A percentile compares a stretch with the other conserved stretches of the same genome.
Evolutionary conservation across 2,329 filamentous ascomycete species (phyloP).

Genomic region (Domatiomyces catenatus): DNA sequence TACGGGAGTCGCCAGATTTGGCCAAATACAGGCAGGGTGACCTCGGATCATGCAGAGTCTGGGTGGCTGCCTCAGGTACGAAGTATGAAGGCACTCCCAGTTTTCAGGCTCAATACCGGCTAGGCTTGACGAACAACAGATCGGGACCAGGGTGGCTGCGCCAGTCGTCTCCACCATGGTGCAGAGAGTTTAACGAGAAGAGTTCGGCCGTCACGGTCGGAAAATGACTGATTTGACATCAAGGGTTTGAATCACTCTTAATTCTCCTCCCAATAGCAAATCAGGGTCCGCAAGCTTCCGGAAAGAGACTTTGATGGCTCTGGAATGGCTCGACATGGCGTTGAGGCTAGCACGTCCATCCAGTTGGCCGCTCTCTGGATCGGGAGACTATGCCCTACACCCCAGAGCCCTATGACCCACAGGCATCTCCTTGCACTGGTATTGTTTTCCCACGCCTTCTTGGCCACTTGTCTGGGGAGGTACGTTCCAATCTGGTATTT

Average conservation of each 20-base stretch:
- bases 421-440: background rate
- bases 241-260: background rate
- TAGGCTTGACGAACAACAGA: constrained; percentile 1
- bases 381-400: background rate
- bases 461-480: background rate
- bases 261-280: background rate
- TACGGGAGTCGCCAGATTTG: background rate
- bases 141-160: background rate
- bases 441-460: background rate
- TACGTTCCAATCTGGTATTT: background rate
- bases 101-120: constrained; percentile 1
- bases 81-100: background rate
- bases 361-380: constrained; percentile 4
- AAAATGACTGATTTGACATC: background rate
- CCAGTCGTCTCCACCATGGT: background rate
- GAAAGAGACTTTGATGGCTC: constrained; percentile 10
- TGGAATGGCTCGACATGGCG: constrained; percentile 8
- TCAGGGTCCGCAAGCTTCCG: constrained; percentile 3
- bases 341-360: constrained; percentile 12
- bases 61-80: background rate
- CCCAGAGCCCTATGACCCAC: background rate
- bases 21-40: background rate
- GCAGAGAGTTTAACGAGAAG: background rate
- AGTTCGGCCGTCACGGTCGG: constrained; percentile 4
- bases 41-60: background rate